Conservation (phyloP, 495 filamentous ascomycete genomes). For the Aspergillus sclerotioniger region DNA sequence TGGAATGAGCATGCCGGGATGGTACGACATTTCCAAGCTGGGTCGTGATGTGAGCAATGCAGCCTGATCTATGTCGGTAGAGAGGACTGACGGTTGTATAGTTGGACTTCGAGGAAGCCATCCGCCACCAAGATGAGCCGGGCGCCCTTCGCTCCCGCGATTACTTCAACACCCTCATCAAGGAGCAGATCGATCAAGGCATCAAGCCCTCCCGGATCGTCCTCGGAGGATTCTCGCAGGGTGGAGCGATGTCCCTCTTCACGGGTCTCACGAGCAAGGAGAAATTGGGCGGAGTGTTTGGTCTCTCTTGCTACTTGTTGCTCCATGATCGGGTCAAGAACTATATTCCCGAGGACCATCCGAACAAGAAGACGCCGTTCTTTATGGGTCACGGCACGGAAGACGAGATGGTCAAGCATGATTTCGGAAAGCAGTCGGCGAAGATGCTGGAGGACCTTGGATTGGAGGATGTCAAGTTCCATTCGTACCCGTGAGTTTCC, state of each 20-base stretch:
- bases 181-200: conserved; percentile 76
- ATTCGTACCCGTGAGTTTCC: conserved; percentile 65
- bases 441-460: conserved; percentile 63
- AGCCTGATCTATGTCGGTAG: not conserved
- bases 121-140: conserved; percentile 67
- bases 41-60: conserved; percentile 40
- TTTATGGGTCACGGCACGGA: conserved; percentile 82
- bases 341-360: conserved; percentile 58
- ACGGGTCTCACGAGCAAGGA: conserved; percentile 68
- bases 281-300: conserved; percentile 85
- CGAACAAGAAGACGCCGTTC: conserved; percentile 78
- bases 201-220: conserved; percentile 82
- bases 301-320: conserved; percentile 78
- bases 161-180: conserved; percentile 78
- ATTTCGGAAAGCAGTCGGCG: conserved; percentile 65
- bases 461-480: conserved; percentile 67
- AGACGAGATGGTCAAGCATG: conserved; percentile 67
- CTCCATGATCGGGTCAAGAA: conserved; percentile 69
- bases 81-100: conserved; percentile 10
- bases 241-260: conserved; percentile 59
- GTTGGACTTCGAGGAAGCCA: conserved; percentile 47
- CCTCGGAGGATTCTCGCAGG: conserved; percentile 67
- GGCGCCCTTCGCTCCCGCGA: conserved; percentile 72
- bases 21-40: conserved; percentile 82
- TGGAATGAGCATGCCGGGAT: conserved; percentile 83